Evolutionary conservation across 306 rosid genomes (phyloP), one percentile per base, ranked within the genome.

Genomic region (Abrus pulchellus): DNA sequence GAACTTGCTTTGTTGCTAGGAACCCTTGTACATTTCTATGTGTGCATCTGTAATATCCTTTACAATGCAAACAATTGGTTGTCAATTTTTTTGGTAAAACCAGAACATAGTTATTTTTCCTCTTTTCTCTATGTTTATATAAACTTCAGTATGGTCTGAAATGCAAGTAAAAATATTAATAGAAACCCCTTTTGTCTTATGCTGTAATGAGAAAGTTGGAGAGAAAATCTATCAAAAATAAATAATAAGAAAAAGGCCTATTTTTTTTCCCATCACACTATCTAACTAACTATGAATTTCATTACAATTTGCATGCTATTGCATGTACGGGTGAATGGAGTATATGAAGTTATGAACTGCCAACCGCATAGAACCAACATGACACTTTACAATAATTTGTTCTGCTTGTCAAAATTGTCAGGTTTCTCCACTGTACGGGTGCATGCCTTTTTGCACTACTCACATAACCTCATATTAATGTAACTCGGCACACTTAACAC

Each of bases 21-120:
- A 97, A 93, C 7, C 93, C 94, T 80, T 84, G 90, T 54, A 73
- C 62, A 64, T 81, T 38, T 45, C 89, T 81, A 75, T 90, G 90
- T 60, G 94, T 89, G 80, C 97, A 93, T 90, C 97, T 87, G 61
- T 85, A 93, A 71, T 93, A 93, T 65, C 94, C 85, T 74, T 97
- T 93, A 90, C 83, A 88, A 85, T 8, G 12, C 32, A 53, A 72
- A 65, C 11, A 57, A 33, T 43, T 2, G 9, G 2, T 20, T 20
- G 20, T 20, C 20, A 20, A 20, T 20, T 20, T 20, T 13, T 68
- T 56, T 10, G 43, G 65, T 8, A 29, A 57, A 9, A 54, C 33
- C 32, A 68, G 1, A 70, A 59, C 48, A 14, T 30, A 68, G 0
- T 48, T 27, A 7, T 7, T 32, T n/a, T 59, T 48, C 11, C 7